Conservation (phyloP, 805 yeast genomes). For the Metschnikowia henanensis region DNA sequence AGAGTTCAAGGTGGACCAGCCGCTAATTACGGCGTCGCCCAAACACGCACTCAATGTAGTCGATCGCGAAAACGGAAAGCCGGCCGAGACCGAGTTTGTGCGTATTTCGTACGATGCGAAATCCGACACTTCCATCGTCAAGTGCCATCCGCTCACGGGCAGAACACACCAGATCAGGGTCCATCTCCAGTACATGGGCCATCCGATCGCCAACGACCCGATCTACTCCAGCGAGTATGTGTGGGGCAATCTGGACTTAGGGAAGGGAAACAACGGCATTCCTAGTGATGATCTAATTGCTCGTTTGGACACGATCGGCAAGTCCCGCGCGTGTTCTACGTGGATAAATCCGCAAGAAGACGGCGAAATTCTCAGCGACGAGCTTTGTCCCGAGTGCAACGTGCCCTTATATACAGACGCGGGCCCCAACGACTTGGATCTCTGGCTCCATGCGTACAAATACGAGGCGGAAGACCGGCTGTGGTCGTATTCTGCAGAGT, state of each 20-base stretch:
- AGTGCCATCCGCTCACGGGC: conserved; percentile 87
- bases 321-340: conserved; percentile 61
- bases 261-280: conserved; percentile 57
- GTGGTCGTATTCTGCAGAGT: conserved; percentile 76
- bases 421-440: conserved; percentile 78
- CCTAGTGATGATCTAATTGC: conserved; percentile 43
- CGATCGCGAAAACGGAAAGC: conserved; percentile 55
- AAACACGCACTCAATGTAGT: conserved; percentile 63
- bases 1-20: conserved; percentile 59
- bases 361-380: conserved; percentile 69
- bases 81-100: conserved; percentile 70
- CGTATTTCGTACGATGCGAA: conserved; percentile 62
- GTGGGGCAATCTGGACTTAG: conserved; percentile 74
- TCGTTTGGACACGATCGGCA: conserved; percentile 66
- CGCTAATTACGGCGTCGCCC: conserved; percentile 72
- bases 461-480: conserved; percentile 58
- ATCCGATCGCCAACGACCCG: conserved; percentile 92
- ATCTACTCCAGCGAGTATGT: conserved; percentile 73
- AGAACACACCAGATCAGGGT: conserved; percentile 95
- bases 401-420: conserved; percentile 82
- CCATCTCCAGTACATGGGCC: conserved; percentile 86
- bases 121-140: conserved; percentile 65
- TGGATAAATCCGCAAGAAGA: conserved; percentile 59
- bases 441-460: conserved; percentile 89
- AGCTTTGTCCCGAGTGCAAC: conserved; percentile 64